Percentiles rank a stretch among this genome's conserved stretches.
phyloP scores from a whole-genome alignment of 1,284 basidiomycete species.

The Ganoderma leucocontextum region DNA sequence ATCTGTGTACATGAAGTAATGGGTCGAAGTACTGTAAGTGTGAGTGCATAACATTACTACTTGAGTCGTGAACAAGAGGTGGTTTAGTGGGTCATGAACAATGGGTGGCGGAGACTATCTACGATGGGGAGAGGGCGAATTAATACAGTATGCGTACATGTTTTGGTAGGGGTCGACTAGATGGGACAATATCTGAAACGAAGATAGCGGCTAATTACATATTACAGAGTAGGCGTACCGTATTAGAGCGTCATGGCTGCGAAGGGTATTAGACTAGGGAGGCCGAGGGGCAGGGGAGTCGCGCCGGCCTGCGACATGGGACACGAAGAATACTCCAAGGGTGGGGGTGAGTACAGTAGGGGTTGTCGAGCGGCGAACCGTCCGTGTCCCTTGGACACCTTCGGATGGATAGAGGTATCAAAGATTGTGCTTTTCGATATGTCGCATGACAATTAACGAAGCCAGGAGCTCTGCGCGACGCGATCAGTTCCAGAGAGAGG shows the following conservation, averaged over 20 bases:
- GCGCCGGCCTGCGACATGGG: not conserved
- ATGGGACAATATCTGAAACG: slow-evolving; percentile 16
- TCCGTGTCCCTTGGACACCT: not conserved
- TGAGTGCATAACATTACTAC: not conserved
- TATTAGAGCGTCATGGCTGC: slow-evolving; percentile 6
- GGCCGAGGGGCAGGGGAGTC: slow-evolving; percentile 2
- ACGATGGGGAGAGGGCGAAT: slow-evolving; percentile 20
- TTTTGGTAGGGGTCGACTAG: slow-evolving; percentile 9
- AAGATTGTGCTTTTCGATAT: slow-evolving; percentile 60
- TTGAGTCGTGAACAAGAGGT: slow-evolving; percentile 5
- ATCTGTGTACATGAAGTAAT: slow-evolving; percentile 5
- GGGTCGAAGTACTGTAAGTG: slow-evolving; percentile 12
- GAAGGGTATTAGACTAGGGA: not conserved
- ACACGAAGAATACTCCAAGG: slow-evolving; percentile 4
- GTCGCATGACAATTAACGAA: slow-evolving; percentile 70
- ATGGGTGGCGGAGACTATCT: slow-evolving; percentile 19
- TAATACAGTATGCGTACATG: slow-evolving; percentile 32
- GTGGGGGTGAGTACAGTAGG: not conserved
- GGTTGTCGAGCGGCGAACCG: not conserved
- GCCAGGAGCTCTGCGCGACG: slow-evolving; percentile 61
- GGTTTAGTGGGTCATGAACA: slow-evolving; percentile 10
- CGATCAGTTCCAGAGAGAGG: not conserved
- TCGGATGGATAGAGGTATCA: slow-evolving; percentile 33
- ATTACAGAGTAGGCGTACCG: slow-evolving; percentile 23
- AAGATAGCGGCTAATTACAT: slow-evolving; percentile 13